Base-by-base conservation (phyloP, 495 filamentous ascomycete species). In the Lasiosphaeris hirsuta region DNA sequence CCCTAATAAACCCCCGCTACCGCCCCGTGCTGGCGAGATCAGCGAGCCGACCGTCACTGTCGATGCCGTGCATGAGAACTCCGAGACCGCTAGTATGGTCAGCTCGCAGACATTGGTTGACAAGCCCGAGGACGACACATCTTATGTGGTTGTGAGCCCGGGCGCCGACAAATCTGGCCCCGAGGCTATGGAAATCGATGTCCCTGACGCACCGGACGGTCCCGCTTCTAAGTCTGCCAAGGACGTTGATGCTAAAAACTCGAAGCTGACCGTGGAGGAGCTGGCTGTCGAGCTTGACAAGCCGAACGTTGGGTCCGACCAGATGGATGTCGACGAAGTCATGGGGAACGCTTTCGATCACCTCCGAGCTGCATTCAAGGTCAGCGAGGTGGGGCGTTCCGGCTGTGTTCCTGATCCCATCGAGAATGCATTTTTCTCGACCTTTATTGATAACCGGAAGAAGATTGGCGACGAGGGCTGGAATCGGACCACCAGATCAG, bases 291-390 rank as follows among this genome's bases (percentile, higher is more conserved):
- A 75, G 5, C 65, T 80, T 5, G 69, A 78, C 59, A 69, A 74
- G 46, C 72, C 73, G 3, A 72, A 77, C 46, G 68, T 74, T 19
- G 77, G 77, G 10, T 75, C 76, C 2, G 73, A 73, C 10, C 77
- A 92, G 65, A 93, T 97, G 74, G 94, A 98, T 74, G 94, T 96
- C 7, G 92, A 89, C 9, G 94, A 98, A 69, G 92, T 96, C 38
- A 92, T 96, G 68, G 90, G 90, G 39, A 92, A 94, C 67, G 86
- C 95, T 18, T 81, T 95, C 37, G 92, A 92, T 61, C 89, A 93
- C 39, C 78, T 96, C n/a, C 86, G 90, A 66, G 90, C 89, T 59
- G 92, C 92, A 4, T 92, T 96, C 64, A 85, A 83, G 59, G 80
- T 90, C 37, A 73, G 76, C 6, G 72, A 73, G 2, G 71, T 85